A percentile compares a stretch with the other conserved stretches of the same genome.
phyloP scores from a whole-genome alignment of 768 basidiomycete species.

The Mycena latifolia region DNA sequence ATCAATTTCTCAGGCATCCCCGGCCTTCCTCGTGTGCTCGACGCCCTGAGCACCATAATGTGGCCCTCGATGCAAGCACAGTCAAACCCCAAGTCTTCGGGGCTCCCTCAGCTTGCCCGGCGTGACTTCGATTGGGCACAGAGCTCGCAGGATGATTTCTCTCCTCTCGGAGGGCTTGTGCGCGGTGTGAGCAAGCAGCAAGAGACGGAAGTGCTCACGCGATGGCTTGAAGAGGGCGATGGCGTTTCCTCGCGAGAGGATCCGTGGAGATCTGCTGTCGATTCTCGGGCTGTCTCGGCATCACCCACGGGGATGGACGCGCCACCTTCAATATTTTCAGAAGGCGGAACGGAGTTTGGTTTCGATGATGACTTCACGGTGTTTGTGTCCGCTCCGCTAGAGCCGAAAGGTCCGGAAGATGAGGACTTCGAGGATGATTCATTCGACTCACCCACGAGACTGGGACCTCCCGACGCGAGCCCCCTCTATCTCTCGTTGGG shows the following conservation, averaged over 20 bases:
- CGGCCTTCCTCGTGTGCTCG: slow-evolving; percentile 74
- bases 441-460: slow-evolving; percentile 32
- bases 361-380: slow-evolving; percentile 89
- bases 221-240: slow-evolving; percentile 71
- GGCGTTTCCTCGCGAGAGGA: slow-evolving; percentile 46
- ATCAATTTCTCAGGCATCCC: slow-evolving; percentile 55
- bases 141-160: slow-evolving; percentile 53
- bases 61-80: slow-evolving; percentile 82
- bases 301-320: slow-evolving; percentile 43
- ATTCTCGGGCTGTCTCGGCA: slow-evolving; percentile 21
- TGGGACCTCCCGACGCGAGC: slow-evolving; percentile 37
- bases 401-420: slow-evolving; percentile 25
- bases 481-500: slow-evolving; percentile 65
- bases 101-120: slow-evolving; percentile 36
- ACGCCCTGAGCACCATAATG: slow-evolving; percentile 89
- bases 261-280: slow-evolving; percentile 55
- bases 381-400: slow-evolving; percentile 72
- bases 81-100: slow-evolving; percentile 32
- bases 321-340: slow-evolving; percentile 19
- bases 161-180: slow-evolving; percentile 40
- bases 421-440: slow-evolving; percentile 42
- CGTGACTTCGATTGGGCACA: slow-evolving; percentile 57
- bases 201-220: slow-evolving; percentile 71
- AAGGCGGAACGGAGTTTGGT: slow-evolving; percentile 40
- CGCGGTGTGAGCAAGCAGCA: slow-evolving; percentile 50